Evolutionary conservation across 805 yeast species (phyloP).

Genomic region (Metschnikowia henanensis): DNA sequence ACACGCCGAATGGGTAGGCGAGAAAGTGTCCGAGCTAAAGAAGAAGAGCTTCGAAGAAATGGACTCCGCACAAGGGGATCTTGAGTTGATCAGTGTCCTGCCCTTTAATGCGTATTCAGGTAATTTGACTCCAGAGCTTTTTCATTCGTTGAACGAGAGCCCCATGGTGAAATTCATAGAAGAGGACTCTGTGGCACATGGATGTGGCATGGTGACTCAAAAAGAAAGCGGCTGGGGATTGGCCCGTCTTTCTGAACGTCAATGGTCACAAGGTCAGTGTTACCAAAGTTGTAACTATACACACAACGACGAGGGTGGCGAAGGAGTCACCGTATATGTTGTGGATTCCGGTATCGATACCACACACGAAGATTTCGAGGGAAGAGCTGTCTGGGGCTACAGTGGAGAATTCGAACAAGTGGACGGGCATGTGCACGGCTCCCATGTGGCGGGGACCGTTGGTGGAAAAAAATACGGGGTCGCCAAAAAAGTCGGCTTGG

Average conservation of each 20-base stretch:
- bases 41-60: no score
- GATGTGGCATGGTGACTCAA: slow-evolving; percentile 57
- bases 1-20: no score
- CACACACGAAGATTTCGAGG: slow-evolving; percentile 74
- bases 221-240: slow-evolving; percentile 93
- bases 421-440: slow-evolving; percentile 93
- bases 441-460: slow-evolving; percentile 94
- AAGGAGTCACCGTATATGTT: slow-evolving; percentile 82
- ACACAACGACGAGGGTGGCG: slow-evolving; percentile 71
- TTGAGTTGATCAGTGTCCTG: no score
- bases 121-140: no score
- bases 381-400: slow-evolving; percentile 84
- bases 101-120: no score
- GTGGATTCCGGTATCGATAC: slow-evolving; percentile 83
- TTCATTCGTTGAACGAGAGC: neutral
- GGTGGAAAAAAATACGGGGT: slow-evolving; percentile 80
- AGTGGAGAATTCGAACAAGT: slow-evolving; percentile 66
- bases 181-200: slow-evolving; percentile 19
- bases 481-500: slow-evolving; percentile 74
- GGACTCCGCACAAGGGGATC: no score
- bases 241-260: slow-evolving; percentile 81
- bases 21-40: no score
- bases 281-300: slow-evolving; percentile 49
- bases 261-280: slow-evolving; percentile 23
- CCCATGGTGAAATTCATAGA: slow-evolving; percentile 20